Percentiles rank a stretch among this genome's conserved stretches.
Conservation (phyloP, 805 yeast species). For the Peterozyma xylosa region DNA sequence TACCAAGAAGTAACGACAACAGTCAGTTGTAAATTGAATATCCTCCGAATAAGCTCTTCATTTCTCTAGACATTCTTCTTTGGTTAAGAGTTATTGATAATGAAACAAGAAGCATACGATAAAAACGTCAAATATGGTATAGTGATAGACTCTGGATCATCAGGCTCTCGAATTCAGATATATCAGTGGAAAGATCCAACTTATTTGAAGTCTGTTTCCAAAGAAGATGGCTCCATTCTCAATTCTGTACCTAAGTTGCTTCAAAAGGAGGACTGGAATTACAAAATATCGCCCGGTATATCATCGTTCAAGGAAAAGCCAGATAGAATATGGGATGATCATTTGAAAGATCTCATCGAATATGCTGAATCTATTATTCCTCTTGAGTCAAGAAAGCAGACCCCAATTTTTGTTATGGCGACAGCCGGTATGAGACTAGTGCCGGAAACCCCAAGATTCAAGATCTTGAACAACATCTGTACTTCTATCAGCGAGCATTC, state of each 20-base stretch:
- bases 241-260: constrained; percentile 61
- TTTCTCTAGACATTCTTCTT: too few species aligned
- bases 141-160: constrained; percentile 91
- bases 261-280: constrained; percentile 62
- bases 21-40: background rate
- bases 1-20: background rate
- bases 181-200: constrained; percentile 67
- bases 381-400: constrained; percentile 41
- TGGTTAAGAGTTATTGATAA: too few species aligned
- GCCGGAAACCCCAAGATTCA: constrained; percentile 41
- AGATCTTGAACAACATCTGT: constrained; percentile 58
- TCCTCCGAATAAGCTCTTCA: too few species aligned
- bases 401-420: constrained; percentile 88
- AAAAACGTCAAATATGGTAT: constrained; percentile 54
- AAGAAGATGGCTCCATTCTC: constrained; percentile 23
- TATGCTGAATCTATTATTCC: constrained; percentile 75
- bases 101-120: background rate
- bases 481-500: constrained; percentile 42
- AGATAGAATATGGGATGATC: constrained; percentile 59
- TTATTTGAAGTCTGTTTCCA: constrained; percentile 20
- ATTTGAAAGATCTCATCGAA: constrained; percentile 55
- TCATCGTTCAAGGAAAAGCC: constrained; percentile 56
- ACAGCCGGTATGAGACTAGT: constrained; percentile 95
- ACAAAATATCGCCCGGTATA: constrained; percentile 77
- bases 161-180: constrained; percentile 84